These are phyloP conservation scores for Hypoxylon sp. DNA, from an alignment of 2,329 filamentous ascomycete genomes.

Conservation along the genomic window DNA sequence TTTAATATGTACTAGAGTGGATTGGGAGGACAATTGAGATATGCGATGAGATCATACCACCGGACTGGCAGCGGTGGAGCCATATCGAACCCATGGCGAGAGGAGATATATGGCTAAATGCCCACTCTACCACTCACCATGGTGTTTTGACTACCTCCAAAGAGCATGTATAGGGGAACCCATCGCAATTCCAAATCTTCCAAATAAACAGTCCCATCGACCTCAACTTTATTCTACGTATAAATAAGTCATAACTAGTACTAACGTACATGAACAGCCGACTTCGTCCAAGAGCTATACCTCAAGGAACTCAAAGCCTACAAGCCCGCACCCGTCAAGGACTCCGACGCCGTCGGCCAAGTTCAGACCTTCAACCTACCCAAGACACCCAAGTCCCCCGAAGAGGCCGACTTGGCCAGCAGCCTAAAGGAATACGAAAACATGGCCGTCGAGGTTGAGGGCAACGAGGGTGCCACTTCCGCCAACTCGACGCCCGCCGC, in stretches of 20 bases:
- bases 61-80: conserved; percentile 6
- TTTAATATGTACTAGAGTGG: conserved; percentile 20
- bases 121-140: not conserved
- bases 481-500: conserved; percentile 71
- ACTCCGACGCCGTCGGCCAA: conserved; percentile 88
- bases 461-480: conserved; percentile 74
- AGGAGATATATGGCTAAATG: not conserved
- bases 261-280: conserved; percentile 71
- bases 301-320: conserved; percentile 95
- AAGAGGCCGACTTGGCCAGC: conserved; percentile 92
- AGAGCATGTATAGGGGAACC: not conserved
- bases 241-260: conserved; percentile 9
- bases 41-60: conserved; percentile 12
- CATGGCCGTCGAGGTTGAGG: conserved; percentile 95
- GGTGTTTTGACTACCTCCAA: not conserved
- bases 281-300: conserved; percentile 98
- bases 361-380: conserved; percentile 90
- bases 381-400: conserved; percentile 86
- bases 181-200: not conserved
- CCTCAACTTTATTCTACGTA: conserved; percentile 5
- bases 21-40: conserved; percentile 21
- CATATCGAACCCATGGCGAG: conserved; percentile 1
- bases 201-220: not conserved
- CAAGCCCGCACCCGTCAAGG: conserved; percentile 88
- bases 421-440: conserved; percentile 95